Percentiles rank a stretch among this genome's conserved stretches.
Conservation (phyloP, 1,284 basidiomycete genomes). For the Irpex sp. region DNA sequence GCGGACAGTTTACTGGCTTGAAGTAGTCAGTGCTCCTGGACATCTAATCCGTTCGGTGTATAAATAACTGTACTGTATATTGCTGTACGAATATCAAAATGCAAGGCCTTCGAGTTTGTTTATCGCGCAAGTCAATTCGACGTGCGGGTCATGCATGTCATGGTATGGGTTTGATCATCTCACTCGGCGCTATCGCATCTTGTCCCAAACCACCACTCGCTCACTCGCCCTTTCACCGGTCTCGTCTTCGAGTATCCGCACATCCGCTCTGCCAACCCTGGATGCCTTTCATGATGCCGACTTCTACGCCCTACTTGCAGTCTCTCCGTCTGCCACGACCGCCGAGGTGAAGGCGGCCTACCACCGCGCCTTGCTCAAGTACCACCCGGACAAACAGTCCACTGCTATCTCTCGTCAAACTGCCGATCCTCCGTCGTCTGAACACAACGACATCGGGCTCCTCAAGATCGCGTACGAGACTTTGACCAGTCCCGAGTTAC, state of each 20-base stretch:
- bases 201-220: not conserved
- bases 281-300: constrained; percentile 17
- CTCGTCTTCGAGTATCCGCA: not conserved
- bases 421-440: too few species aligned
- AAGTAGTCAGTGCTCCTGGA: not conserved
- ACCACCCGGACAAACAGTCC: constrained; percentile 65
- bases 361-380: constrained; percentile 56
- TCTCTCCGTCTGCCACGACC: constrained; percentile 28
- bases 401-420: not conserved
- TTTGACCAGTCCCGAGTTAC: constrained; percentile 43
- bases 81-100: too few species aligned
- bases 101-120: too few species aligned
- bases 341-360: constrained; percentile 67
- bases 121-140: too few species aligned
- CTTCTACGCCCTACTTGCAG: constrained; percentile 32
- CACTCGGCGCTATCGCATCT: not conserved
- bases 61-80: too few species aligned
- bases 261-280: not conserved
- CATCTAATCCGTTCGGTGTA: not conserved
- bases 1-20: not conserved
- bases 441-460: constrained; percentile 42
- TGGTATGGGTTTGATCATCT: not conserved
- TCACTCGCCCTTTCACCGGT: not conserved
- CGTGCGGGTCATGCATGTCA: too few species aligned
- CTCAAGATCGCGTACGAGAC: constrained; percentile 61